Evolutionary conservation across 2,329 filamentous ascomycete species (phyloP), one percentile per base, ranked within the genome.

Genomic region (Neonectria magnoliae): DNA sequence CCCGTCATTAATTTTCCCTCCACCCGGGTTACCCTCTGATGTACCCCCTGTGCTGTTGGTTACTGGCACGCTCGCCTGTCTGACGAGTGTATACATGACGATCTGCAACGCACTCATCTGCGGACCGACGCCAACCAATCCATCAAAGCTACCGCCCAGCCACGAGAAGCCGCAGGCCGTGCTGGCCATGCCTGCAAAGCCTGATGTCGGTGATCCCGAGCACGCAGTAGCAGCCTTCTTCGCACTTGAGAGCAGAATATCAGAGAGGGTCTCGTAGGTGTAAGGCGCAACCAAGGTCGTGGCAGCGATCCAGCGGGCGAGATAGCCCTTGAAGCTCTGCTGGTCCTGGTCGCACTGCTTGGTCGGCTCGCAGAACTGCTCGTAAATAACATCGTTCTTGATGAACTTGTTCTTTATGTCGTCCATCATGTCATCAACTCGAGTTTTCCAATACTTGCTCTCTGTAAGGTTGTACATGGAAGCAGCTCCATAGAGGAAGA

Each of bases 321-420:
- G 82, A 76, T 93, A 93, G 13, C 90, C 91, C 80, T 94, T 94
- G 87, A 93, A 94, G 52, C 85, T 88, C 72, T 86, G 85, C 79
- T 93, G 90, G 76, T 94, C 91, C 67, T 84, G 84, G 79, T 92
- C 87, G 83, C 92, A 94, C 27, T 81, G 82, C 60, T 80, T 79
- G 63, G 78, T 77, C 8, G 77, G 78, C 80, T 94, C 91, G 79
- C 92, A 94, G 27, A 87, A 85, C 66, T 83, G 83, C 79, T 94
- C 91, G 71, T 83, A 86, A 76, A 92, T 85, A 75, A 93, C 73
- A 54, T 76, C 78, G 25, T 78, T 65, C 44, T 76, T 72, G 71
- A 87, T 83, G 80, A 93, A 93, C 65, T 86, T 84, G 4, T 76
- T 75, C 27, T 79, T 77, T 1, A 84, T 76, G 55, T 81, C 78